Evolutionary conservation across 352 stramenopile genomes (phyloP).

Genomic region (Blastocystis sp.): DNA sequence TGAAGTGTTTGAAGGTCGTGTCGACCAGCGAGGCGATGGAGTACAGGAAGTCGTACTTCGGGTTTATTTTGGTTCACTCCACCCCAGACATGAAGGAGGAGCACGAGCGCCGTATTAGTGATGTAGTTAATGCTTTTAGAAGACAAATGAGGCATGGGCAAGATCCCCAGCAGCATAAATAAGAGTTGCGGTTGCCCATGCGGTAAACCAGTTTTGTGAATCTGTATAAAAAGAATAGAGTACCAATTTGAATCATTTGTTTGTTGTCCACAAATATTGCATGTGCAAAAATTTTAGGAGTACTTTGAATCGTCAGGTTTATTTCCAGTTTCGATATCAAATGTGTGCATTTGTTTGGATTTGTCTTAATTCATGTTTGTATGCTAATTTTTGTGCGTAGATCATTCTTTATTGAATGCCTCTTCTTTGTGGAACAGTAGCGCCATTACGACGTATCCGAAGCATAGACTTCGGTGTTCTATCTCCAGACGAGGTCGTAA

Average conservation of each 20-base stretch:
- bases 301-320: neutral
- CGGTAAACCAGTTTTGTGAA: too few relatives aligned
- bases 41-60: neutral
- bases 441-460: constrained; percentile 44
- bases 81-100: neutral
- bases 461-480: constrained; percentile 58
- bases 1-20: neutral
- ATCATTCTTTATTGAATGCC: neutral
- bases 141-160: neutral
- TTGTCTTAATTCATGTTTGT: neutral
- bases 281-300: too few relatives aligned
- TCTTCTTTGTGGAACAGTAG: constrained; percentile 38
- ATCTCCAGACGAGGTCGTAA: constrained; percentile 50
- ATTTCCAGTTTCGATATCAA: neutral
- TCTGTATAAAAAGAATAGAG: too few relatives aligned
- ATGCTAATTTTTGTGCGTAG: neutral
- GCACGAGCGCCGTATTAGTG: neutral
- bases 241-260: too few relatives aligned
- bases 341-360: neutral
- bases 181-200: too few relatives aligned
- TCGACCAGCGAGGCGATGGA: neutral
- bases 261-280: too few relatives aligned
- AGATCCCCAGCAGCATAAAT: neutral
- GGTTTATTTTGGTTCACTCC: neutral
- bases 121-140: neutral